Evolutionary conservation across 768 basidiomycete species (phyloP).

Genomic region (Suillus placidus): DNA sequence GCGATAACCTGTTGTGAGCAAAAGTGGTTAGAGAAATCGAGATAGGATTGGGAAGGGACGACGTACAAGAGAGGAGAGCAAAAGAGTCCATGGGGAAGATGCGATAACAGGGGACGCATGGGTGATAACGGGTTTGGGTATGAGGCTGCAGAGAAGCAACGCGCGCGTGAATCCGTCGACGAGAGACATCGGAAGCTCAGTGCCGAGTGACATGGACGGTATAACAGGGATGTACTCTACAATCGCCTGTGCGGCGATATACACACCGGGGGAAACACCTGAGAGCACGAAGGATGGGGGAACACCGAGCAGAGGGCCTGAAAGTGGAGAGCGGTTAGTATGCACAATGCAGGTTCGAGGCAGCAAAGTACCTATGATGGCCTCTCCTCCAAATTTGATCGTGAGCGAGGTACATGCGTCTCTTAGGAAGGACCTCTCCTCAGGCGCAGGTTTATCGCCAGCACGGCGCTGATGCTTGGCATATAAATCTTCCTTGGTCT

Average conservation of each 20-base stretch:
- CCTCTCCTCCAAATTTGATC: slow-evolving; percentile 80
- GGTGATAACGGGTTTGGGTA: slow-evolving; percentile 65
- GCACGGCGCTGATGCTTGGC: slow-evolving; percentile 42
- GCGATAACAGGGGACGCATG: slow-evolving; percentile 56
- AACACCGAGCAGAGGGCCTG: slow-evolving; percentile 64
- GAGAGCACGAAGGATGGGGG: slow-evolving; percentile 82
- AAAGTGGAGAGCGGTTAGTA: background rate
- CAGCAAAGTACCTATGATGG: slow-evolving; percentile 54
- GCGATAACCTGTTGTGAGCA: slow-evolving; percentile 54
- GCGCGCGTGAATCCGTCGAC: slow-evolving; percentile 82
- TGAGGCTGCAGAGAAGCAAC: slow-evolving; percentile 74
- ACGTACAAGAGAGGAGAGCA: slow-evolving; percentile 72
- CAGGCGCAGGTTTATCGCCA: slow-evolving; percentile 39
- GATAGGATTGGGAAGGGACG: background rate
- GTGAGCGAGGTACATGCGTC: slow-evolving; percentile 59
- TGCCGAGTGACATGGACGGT: slow-evolving; percentile 51
- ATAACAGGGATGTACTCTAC: slow-evolving; percentile 61
- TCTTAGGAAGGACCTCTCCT: slow-evolving; percentile 58
- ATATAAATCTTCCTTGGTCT: slow-evolving; percentile 57
- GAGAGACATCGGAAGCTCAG: slow-evolving; percentile 73
- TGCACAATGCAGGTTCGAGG: background rate
- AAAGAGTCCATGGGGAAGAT: slow-evolving; percentile 73
- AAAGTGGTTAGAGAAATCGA: background rate
- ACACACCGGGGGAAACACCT: slow-evolving; percentile 65
- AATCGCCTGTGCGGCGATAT: slow-evolving; percentile 59